phyloP scores from a whole-genome alignment of 768 basidiomycete genomes.

The Lactarius indigo region DNA sequence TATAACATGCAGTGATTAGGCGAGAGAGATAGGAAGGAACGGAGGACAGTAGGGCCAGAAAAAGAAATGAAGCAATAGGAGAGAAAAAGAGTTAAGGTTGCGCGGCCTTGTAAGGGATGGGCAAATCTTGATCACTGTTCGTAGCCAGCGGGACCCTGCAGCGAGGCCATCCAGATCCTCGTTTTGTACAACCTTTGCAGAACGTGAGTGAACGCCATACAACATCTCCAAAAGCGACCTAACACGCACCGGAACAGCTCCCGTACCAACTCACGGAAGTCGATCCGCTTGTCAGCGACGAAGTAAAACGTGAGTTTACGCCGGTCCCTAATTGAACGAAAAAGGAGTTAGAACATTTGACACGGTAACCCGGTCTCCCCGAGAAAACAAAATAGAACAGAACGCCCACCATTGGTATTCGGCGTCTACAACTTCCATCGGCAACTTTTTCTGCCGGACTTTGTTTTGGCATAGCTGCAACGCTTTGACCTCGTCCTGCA shows the following conservation, averaged over 20 bases:
- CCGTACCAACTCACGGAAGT: slow-evolving; percentile 93
- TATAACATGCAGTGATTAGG: slow-evolving; percentile 17
- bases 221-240: not conserved
- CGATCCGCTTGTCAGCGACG: slow-evolving; percentile 90
- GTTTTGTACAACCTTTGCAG: slow-evolving; percentile 81
- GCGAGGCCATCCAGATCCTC: slow-evolving; percentile 91
- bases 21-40: not conserved
- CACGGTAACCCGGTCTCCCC: not conserved
- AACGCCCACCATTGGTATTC: slow-evolving; percentile 91
- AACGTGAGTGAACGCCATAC: slow-evolving; percentile 1
- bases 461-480: slow-evolving; percentile 88
- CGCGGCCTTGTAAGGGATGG: not conserved
- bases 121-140: slow-evolving; percentile 38
- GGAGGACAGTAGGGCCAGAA: not conserved
- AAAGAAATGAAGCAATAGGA: slow-evolving; percentile 5
- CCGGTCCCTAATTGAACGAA: slow-evolving; percentile 67
- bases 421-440: slow-evolving; percentile 98
- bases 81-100: not conserved
- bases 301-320: slow-evolving; percentile 99
- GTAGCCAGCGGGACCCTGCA: slow-evolving; percentile 47
- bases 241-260: slow-evolving; percentile 79
- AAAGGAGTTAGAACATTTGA: not conserved
- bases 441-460: slow-evolving; percentile 88
- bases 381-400: not conserved
- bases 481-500: slow-evolving; percentile 89